These are phyloP conservation scores for Camelina neglecta DNA, from an alignment of 345 rosid species.

Conservation along the genomic window DNA sequence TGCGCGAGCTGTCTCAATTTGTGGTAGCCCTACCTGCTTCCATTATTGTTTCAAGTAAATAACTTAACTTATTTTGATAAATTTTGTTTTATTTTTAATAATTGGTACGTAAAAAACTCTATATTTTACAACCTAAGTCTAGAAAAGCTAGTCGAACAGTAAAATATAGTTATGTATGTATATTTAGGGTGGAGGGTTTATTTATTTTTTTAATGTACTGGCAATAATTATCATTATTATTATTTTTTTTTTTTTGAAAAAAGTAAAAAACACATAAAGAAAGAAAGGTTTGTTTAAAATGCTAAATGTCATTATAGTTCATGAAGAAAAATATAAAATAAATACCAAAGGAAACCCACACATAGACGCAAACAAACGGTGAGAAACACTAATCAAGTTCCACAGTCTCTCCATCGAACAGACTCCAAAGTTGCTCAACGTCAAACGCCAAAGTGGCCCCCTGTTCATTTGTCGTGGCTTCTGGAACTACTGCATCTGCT, in stretches of 20 bases:
- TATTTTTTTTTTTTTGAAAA: not conserved
- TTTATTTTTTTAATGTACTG: too few species aligned
- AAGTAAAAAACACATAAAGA: not conserved
- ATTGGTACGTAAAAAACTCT: too few species aligned
- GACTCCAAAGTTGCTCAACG: conserved; percentile 42
- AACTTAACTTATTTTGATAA: too few species aligned
- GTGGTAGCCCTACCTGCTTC: not conserved
- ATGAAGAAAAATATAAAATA: not conserved
- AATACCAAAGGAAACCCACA: not conserved
- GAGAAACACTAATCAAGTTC: conserved; percentile 27
- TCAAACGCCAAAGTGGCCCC: conserved; percentile 21
- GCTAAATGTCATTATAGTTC: not conserved
- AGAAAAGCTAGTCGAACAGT: too few species aligned
- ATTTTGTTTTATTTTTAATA: too few species aligned
- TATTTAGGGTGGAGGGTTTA: too few species aligned
- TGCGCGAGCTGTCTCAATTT: not conserved
- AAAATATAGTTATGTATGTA: too few species aligned
- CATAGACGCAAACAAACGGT: not conserved
- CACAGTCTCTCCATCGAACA: conserved; percentile 31
- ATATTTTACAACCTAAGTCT: not conserved
- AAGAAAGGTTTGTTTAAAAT: not conserved
- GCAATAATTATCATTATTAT: too few species aligned
- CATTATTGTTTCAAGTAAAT: not conserved
- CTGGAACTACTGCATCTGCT: not conserved
- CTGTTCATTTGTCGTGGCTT: not conserved